These are phyloP conservation scores for Aspergillus chevalieri DNA, from an alignment of 2,329 filamentous ascomycete species.

Conservation along the genomic window DNA sequence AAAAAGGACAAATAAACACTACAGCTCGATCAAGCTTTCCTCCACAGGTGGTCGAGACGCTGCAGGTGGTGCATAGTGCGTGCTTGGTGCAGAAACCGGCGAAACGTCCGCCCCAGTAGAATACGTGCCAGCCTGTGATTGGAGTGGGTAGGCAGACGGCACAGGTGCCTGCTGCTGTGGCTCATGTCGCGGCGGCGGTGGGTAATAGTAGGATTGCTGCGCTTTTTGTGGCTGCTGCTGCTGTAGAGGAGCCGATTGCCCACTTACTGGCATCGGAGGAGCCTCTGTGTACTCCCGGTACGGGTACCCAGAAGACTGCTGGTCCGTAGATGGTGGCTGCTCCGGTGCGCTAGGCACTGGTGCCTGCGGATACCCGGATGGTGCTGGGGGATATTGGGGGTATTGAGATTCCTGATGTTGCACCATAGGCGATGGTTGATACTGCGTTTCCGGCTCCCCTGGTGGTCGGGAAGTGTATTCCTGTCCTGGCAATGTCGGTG, in stretches of 20 bases:
- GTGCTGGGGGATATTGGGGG: slow-evolving; percentile 4
- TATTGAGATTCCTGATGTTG: slow-evolving; percentile 17
- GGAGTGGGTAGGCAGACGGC: slow-evolving; percentile 9
- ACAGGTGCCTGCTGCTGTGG: slow-evolving; percentile 9
- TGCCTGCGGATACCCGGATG: slow-evolving; percentile 9
- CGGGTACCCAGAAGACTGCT: slow-evolving; percentile 12
- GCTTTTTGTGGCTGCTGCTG: slow-evolving; percentile 6
- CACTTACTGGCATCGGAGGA: slow-evolving; percentile 7
- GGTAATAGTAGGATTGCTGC: slow-evolving; percentile 16
- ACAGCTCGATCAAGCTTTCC: slow-evolving; percentile 28
- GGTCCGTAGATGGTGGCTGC: slow-evolving; percentile 10
- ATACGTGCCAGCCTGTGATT: slow-evolving; percentile 11
- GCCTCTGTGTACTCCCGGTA: slow-evolving; percentile 10
- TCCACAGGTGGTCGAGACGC: slow-evolving; percentile 20
- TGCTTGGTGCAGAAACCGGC: slow-evolving; percentile 10
- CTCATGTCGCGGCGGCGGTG: neutral
- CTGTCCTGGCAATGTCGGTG: slow-evolving; percentile 9
- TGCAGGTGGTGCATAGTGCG: slow-evolving; percentile 15
- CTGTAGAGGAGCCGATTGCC: slow-evolving; percentile 8
- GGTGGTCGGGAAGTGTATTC: slow-evolving; percentile 12
- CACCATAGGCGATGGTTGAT: slow-evolving; percentile 15
- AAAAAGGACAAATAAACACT: slow-evolving; percentile 3
- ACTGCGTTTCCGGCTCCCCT: slow-evolving; percentile 11
- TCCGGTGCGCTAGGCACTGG: slow-evolving; percentile 11
- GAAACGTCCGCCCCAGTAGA: slow-evolving; percentile 12